Conservation (phyloP, 495 filamentous ascomycete genomes). For the Penicillium parvum region DNA sequence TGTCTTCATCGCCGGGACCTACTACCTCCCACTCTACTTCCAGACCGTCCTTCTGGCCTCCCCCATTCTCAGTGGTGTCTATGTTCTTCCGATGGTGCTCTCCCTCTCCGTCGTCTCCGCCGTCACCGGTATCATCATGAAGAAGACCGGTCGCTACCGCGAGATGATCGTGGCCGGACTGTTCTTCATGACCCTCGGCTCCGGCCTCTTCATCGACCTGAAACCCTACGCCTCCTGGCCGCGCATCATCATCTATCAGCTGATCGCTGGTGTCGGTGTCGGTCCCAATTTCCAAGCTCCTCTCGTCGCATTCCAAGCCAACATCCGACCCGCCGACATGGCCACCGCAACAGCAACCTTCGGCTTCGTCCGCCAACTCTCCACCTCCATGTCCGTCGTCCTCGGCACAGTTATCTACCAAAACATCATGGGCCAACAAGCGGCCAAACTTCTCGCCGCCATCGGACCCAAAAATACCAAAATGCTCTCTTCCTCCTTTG, state of each 20-base stretch:
- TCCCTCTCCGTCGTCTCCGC: constrained; percentile 64
- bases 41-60: constrained; percentile 68
- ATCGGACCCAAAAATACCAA: constrained; percentile 31
- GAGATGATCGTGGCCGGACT: constrained; percentile 49
- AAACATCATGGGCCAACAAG: constrained; percentile 47
- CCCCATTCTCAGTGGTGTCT: constrained; percentile 74
- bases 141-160: constrained; percentile 58
- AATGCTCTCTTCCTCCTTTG: constrained; percentile 42
- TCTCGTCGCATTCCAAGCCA: constrained; percentile 54
- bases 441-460: constrained; percentile 30
- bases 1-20: constrained; percentile 69
- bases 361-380: constrained; percentile 48
- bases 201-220: constrained; percentile 48
- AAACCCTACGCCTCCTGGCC: constrained; percentile 45
- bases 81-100: constrained; percentile 70
- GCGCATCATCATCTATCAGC: constrained; percentile 50
- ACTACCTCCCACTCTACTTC: constrained; percentile 77
- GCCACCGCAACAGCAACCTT: constrained; percentile 51
- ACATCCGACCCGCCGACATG: constrained; percentile 47
- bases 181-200: constrained; percentile 50
- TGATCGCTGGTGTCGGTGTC: constrained; percentile 51
- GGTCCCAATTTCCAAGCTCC: constrained; percentile 57
- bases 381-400: constrained; percentile 50
- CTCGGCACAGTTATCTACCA: constrained; percentile 56
- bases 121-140: constrained; percentile 63